A percentile compares a stretch with the other conserved stretches of the same genome.
Conservation (phyloP, 768 basidiomycete species). For the Peribolospora kevripleyi region DNA sequence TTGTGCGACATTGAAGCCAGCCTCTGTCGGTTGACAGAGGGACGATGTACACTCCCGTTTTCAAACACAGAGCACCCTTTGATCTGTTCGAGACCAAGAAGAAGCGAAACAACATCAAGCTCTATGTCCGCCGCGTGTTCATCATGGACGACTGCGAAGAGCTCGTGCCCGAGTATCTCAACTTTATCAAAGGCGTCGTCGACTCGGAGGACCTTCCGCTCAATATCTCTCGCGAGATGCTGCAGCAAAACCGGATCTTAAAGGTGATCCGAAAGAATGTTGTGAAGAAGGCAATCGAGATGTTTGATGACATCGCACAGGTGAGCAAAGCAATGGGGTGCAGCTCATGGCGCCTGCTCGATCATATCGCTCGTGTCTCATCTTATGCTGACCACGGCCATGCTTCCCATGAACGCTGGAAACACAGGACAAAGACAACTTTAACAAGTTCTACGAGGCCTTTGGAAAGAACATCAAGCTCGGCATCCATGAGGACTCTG, state of each 20-base stretch:
- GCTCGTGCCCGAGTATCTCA: constrained; percentile 96
- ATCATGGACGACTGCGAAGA: constrained; percentile 99
- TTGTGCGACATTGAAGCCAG: too few relatives aligned
- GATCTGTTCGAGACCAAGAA: constrained; percentile 99
- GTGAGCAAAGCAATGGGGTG: too few relatives aligned
- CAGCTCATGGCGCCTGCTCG: too few relatives aligned
- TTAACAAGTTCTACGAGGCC: constrained; percentile 75
- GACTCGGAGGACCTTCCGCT: constrained; percentile 99
- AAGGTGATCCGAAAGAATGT: constrained; percentile 99
- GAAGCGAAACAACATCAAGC: constrained; percentile 99
- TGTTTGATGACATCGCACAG: constrained; percentile 76
- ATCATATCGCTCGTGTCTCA: too few relatives aligned
- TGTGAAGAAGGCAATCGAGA: constrained; percentile 90
- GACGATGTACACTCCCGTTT: too few relatives aligned
- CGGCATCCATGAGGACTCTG: constrained; percentile 95
- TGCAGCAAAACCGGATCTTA: constrained; percentile 99
- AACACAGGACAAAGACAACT: constrained; percentile 24
- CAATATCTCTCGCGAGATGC: constrained; percentile 98
- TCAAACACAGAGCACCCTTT: constrained; percentile 42
- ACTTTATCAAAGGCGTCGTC: constrained; percentile 95
- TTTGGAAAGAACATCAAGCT: constrained; percentile 97
- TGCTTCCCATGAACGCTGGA: too few relatives aligned
- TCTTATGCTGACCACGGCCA: too few relatives aligned
- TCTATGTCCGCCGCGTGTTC: constrained; percentile 98
- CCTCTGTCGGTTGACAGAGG: too few relatives aligned